Evolutionary conservation across 805 yeast genomes (phyloP), one percentile per base, ranked within the genome.

Genomic region (Metschnikowia aberdeeniae): DNA sequence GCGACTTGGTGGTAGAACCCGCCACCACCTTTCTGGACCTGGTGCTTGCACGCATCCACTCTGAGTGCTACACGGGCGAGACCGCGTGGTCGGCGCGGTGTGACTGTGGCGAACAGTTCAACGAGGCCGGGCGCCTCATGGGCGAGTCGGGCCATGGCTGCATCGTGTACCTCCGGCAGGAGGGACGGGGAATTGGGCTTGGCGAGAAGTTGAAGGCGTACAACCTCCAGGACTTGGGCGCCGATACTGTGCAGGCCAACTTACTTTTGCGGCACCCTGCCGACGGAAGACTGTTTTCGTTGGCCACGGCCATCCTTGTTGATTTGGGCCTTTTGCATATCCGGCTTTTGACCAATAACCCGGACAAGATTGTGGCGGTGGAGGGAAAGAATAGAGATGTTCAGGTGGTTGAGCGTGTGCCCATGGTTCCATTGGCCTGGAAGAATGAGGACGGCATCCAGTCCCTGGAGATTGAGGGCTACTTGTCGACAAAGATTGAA

Each of bases 1-100:
- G 75, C n/a, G 57, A 62, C 19, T 58, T 60, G 56, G 44, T 59
- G 14, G 38, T 55, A 12, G 56, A 53, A 31, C 40, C 40, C 12
- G 45, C 39, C 20, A 65, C 70, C n/a, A 62, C 68, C 13, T 62
- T 52, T 44, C 40, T 44, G 32, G 49, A 57, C 26, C 71, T 72
- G 14, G 81, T 84, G 1, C 66, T 92, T 51, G 96, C 86, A 4
- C 75, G 99, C 49, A 89, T 93, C 54, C 99, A 93, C 62, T 86
- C 96, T 3, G 99, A 93, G 62, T 93, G 99, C 66, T 93, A 92
- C 69, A 93, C 99, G 0, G 99, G 99, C 3, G 99, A 93, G 62
- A 93, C 97, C 1, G 98, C 97, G 8, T 93, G 99, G 99, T 82
- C 92, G 47, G 98, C 99, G 1, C 77, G 99, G 44, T 93, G 99